Evolutionary conservation across 2,329 filamentous ascomycete species (phyloP), one percentile per base, ranked within the genome.

Genomic region (Neocatenulostroma microsporum): DNA sequence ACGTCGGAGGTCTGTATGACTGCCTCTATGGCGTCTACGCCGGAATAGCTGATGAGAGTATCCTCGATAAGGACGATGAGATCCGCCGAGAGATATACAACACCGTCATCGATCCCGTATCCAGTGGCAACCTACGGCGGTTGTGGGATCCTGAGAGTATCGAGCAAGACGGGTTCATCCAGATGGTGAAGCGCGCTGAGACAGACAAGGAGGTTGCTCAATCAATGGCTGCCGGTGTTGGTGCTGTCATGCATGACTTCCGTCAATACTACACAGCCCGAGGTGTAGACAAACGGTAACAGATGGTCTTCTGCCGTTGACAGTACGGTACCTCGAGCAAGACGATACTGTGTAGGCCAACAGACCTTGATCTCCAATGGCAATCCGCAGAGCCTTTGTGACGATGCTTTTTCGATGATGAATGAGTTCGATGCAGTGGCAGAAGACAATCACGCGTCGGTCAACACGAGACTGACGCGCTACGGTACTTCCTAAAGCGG

Each of bases 41-140:
- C 15, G 44, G 41, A 13, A 28, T 34, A 29, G 39, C 40, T 14
- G 43, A 44, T 54, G 48, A 54, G 1, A 49, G 27, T 6, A 49
- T 66, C 8, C 41, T 66, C 3, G 41, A 52, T 1, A 48, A 54
- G 3, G 66, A 63, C 56, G 55, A 56, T 0, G 44, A 52, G 3
- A 56, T 59, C 3, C 45, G 60, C 3, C 47, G 55, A 7, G 42
- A 57, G n/a, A 61, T 55, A 30, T 66, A 62, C 35, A 36, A 49
- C 5, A 42, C 49, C 2, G 48, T 58, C 1, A 55, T 63, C 3
- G 62, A 64, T 32, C 48, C 48, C 18, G 40, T 49, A 10, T 49
- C 46, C 23, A 49, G 45, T 8, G 38, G 47, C 13, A 51, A 51
- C 28, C 40, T 51, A 20, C 36, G 42, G 17, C 40, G 48, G 13